Evolutionary conservation across 2,329 filamentous ascomycete species (phyloP).

Genomic region (Calonectria hawksworthii): DNA sequence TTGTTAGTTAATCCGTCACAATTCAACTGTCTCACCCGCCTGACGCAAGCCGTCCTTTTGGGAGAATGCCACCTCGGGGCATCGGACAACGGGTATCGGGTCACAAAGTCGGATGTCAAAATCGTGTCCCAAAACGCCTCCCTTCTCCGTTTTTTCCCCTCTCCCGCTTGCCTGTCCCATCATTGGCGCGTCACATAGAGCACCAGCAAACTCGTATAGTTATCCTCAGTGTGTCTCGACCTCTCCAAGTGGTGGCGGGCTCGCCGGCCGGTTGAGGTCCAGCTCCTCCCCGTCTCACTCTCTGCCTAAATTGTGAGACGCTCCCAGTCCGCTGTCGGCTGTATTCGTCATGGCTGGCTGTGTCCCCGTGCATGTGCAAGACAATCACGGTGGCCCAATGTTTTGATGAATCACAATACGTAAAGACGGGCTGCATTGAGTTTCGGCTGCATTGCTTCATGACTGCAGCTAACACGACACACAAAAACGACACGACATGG

Average conservation of each 20-base stretch:
- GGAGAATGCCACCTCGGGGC: neutral
- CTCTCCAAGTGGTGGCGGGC: neutral
- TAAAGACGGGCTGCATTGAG: slow-evolving; percentile 6
- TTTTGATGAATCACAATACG: slow-evolving; percentile 5
- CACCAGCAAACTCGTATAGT: neutral
- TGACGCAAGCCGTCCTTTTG: neutral
- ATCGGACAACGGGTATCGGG: neutral
- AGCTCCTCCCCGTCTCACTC: slow-evolving; percentile 14
- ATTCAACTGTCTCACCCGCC: slow-evolving; percentile 16
- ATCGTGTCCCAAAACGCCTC: slow-evolving; percentile 1
- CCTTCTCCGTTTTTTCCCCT: neutral
- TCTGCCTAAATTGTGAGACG: slow-evolving; percentile 15
- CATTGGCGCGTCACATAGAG: slow-evolving; percentile 12
- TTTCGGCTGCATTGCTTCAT: slow-evolving; percentile 14
- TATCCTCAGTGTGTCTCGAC: neutral
- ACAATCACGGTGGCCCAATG: neutral
- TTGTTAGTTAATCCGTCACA: slow-evolving; percentile 4
- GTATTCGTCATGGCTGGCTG: neutral
- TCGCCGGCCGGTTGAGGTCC: neutral
- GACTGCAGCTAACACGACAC: slow-evolving; percentile 24
- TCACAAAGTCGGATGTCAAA: slow-evolving; percentile 8
- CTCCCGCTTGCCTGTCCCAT: neutral
- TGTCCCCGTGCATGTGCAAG: slow-evolving; percentile 20
- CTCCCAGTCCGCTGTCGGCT: neutral
- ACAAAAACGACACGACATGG: slow-evolving; percentile 20